phyloP scores from a whole-genome alignment of 1,284 basidiomycete genomes.

The Phaffia rhodozyma region DNA sequence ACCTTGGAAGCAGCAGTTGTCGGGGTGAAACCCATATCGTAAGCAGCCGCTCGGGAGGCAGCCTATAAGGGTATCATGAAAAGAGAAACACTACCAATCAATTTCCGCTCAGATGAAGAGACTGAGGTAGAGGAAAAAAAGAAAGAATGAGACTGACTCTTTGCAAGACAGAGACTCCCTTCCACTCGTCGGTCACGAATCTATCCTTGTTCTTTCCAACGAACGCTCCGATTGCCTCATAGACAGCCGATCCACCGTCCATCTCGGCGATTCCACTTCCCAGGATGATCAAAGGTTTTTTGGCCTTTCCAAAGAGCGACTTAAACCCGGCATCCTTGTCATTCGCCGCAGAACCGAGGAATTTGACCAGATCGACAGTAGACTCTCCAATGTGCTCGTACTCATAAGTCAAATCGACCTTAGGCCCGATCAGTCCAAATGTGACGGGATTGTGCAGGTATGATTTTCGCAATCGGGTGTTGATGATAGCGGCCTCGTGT shows the following conservation, averaged over 20 bases:
- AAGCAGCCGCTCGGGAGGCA: constrained; percentile 88
- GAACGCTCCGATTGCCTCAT: constrained; percentile 66
- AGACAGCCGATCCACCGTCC: constrained; percentile 67
- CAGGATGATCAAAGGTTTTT: constrained; percentile 87
- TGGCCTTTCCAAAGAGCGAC: constrained; percentile 76
- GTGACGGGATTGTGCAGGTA: constrained; percentile 79
- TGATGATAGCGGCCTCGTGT: constrained; percentile 94
- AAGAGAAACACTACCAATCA: neutral
- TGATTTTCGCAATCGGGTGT: constrained; percentile 89
- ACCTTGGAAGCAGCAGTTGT: constrained; percentile 60
- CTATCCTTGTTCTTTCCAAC: constrained; percentile 64
- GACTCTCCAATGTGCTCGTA: constrained; percentile 82
- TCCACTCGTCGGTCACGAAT: constrained; percentile 84
- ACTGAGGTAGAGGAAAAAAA: too few relatives aligned
- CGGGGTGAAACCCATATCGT: constrained; percentile 86
- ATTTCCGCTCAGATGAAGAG: neutral
- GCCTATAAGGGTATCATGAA: constrained; percentile 28
- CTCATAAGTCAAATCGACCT: constrained; percentile 82
- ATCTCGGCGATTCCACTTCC: constrained; percentile 82
- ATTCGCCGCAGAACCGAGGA: constrained; percentile 44
- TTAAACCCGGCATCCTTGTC: constrained; percentile 62
- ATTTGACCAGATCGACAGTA: constrained; percentile 63
- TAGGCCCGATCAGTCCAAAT: constrained; percentile 81
- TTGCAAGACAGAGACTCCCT: constrained; percentile 87
- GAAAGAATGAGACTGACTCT: constrained; percentile 45